Conservation (phyloP, 139 green algal species). For the Asterochloris sp. region DNA sequence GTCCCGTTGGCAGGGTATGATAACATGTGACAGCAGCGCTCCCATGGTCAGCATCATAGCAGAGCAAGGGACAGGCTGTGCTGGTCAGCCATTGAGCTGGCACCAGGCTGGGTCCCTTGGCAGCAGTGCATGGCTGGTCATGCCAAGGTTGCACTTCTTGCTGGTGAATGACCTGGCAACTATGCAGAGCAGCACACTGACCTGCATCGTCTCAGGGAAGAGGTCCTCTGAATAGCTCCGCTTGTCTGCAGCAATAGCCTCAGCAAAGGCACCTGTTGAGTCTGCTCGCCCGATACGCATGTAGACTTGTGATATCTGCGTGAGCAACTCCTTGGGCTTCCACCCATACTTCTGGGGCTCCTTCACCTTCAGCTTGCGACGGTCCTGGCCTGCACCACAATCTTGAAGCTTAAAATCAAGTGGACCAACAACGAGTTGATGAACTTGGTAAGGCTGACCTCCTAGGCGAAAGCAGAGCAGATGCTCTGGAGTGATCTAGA, state of each 20-base stretch:
- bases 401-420: no score
- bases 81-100: neutral
- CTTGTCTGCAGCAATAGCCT: slow-evolving; percentile 74
- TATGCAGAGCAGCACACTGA: neutral
- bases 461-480: neutral
- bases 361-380: slow-evolving; percentile 68
- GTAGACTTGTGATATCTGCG: slow-evolving; percentile 76
- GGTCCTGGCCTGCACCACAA: slow-evolving; percentile 50
- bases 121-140: neutral
- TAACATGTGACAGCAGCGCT: neutral
- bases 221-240: slow-evolving; percentile 75
- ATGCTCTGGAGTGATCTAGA: neutral
- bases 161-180: neutral
- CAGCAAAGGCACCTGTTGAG: slow-evolving; percentile 50
- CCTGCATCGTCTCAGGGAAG: slow-evolving; percentile 61
- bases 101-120: neutral
- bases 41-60: neutral
- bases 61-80: neutral
- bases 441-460: neutral
- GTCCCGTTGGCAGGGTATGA: no score
- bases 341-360: slow-evolving; percentile 88
- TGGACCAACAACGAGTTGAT: neutral
- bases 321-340: slow-evolving; percentile 75
- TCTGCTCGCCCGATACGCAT: slow-evolving; percentile 74
- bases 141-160: neutral